phyloP scores from a whole-genome alignment of 148 eudicot species.

The Pouteria glomerata region DNA sequence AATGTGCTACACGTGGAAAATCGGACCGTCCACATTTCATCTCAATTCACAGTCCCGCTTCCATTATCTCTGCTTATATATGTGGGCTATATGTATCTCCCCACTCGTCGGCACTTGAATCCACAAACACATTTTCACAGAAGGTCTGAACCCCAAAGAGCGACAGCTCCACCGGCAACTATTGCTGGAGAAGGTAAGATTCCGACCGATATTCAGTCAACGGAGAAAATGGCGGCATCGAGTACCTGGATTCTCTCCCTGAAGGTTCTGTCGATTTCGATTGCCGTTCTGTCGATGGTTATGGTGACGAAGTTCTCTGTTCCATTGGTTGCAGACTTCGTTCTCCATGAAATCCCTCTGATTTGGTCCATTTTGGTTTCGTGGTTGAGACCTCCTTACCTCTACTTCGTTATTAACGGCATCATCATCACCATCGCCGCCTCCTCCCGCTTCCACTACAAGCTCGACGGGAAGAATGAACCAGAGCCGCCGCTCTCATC shows the following conservation, averaged over 20 bases:
- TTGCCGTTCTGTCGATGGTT: constrained; percentile 34
- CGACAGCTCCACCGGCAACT: not conserved
- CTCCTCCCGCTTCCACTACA: constrained; percentile 40
- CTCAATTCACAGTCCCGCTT: not conserved
- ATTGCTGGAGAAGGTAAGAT: constrained; percentile 1
- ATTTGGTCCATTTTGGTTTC: constrained; percentile 33
- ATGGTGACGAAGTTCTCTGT: constrained; percentile 23
- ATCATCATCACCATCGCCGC: constrained; percentile 80
- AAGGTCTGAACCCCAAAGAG: too few relatives aligned
- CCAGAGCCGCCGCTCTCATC: constrained; percentile 10
- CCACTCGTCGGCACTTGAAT: not conserved
- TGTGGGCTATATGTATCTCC: not conserved
- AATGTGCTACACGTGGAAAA: not conserved
- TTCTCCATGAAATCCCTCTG: constrained; percentile 26
- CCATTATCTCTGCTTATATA: not conserved
- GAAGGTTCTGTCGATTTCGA: constrained; percentile 44
- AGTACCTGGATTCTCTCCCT: constrained; percentile 25
- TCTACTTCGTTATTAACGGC: constrained; percentile 66
- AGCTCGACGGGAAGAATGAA: constrained; percentile 2
- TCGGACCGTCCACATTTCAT: constrained; percentile 6
- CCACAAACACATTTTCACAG: constrained; percentile 1
- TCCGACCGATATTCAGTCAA: not conserved
- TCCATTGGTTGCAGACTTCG: constrained; percentile 23
- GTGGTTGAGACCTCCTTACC: constrained; percentile 68
- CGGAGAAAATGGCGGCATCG: constrained; percentile 1